Conservation (phyloP, 306 rosid species). For the Cucurbita ficifolia region DNA sequence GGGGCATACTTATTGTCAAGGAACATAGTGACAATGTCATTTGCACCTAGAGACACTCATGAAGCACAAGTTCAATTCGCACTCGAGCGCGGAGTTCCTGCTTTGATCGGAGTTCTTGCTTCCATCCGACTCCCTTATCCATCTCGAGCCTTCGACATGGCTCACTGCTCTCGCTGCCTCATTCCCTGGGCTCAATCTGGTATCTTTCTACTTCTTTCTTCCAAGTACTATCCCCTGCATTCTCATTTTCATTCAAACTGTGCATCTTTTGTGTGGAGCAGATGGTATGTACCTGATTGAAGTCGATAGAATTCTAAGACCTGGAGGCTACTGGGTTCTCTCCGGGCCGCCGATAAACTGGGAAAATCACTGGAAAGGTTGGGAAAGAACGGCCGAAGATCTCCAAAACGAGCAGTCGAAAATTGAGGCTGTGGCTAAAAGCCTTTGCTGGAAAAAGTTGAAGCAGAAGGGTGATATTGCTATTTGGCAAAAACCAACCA, state of each 20-base stretch:
- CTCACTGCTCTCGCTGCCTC: conserved; percentile 98
- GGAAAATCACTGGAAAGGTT: conserved; percentile 68
- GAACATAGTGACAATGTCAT: conserved; percentile 57
- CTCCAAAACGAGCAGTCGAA: conserved; percentile 48
- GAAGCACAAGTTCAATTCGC: conserved; percentile 95
- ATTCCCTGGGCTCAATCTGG: conserved; percentile 84
- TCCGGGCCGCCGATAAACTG: conserved; percentile 98
- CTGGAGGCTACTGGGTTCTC: conserved; percentile 92
- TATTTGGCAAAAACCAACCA: conserved; percentile 84
- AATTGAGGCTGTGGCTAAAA: conserved; percentile 63
- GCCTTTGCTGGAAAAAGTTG: conserved; percentile 85
- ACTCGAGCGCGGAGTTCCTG: conserved; percentile 91
- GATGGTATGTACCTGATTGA: conserved; percentile 73
- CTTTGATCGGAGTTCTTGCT: conserved; percentile 81
- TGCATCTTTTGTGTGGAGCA: conserved; percentile 16
- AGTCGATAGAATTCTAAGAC: conserved; percentile 75
- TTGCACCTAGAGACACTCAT: conserved; percentile 93
- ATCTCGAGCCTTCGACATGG: conserved; percentile 89
- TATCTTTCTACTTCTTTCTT: conserved; percentile 11
- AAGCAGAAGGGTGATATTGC: conserved; percentile 64
- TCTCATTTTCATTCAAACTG: not conserved
- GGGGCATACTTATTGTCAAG: conserved; percentile 84
- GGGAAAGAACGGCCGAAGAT: conserved; percentile 62
- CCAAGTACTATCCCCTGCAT: not conserved
- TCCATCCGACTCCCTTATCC: conserved; percentile 90